These are phyloP conservation scores for Cicer arietinum DNA, from an alignment of 306 rosid species.

Conservation along the genomic window DNA sequence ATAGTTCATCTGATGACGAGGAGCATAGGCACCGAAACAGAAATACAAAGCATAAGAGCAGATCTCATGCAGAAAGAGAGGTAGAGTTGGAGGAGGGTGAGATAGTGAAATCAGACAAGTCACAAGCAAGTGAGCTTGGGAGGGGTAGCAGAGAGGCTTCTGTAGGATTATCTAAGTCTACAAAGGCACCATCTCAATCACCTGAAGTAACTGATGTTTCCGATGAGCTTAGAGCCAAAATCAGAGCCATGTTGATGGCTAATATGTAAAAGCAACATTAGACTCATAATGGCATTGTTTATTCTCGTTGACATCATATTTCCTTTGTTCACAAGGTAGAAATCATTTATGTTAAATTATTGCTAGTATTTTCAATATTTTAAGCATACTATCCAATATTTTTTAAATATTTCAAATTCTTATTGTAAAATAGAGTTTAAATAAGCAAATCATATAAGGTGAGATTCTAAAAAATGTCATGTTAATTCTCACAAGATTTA, in stretches of 20 bases:
- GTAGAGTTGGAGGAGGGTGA: constrained; percentile 74
- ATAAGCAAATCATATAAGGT: background rate
- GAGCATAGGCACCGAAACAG: constrained; percentile 45
- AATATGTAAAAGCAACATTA: constrained; percentile 50
- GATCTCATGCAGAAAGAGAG: constrained; percentile 46
- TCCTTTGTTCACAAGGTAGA: background rate
- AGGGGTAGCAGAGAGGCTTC: constrained; percentile 68
- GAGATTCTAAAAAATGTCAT: background rate
- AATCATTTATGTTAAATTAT: background rate
- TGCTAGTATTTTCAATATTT: too few relatives aligned
- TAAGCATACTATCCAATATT: too few relatives aligned
- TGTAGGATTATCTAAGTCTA: constrained; percentile 50
- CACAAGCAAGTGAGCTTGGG: constrained; percentile 49
- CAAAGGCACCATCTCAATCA: constrained; percentile 59
- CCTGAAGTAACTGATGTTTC: constrained; percentile 62
- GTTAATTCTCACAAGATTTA: background rate
- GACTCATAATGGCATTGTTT: constrained; percentile 3
- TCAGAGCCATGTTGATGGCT: constrained; percentile 82
- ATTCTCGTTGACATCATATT: constrained; percentile 7
- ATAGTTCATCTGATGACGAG: constrained; percentile 56
- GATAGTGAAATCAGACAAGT: constrained; percentile 60
- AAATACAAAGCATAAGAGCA: constrained; percentile 46
- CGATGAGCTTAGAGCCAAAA: constrained; percentile 88
- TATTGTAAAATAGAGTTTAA: too few relatives aligned
- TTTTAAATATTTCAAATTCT: too few relatives aligned